Evolutionary conservation across 73 alveolate species (phyloP), one percentile per base, ranked within the genome.

Genomic region (Diophrys appendiculata): DNA sequence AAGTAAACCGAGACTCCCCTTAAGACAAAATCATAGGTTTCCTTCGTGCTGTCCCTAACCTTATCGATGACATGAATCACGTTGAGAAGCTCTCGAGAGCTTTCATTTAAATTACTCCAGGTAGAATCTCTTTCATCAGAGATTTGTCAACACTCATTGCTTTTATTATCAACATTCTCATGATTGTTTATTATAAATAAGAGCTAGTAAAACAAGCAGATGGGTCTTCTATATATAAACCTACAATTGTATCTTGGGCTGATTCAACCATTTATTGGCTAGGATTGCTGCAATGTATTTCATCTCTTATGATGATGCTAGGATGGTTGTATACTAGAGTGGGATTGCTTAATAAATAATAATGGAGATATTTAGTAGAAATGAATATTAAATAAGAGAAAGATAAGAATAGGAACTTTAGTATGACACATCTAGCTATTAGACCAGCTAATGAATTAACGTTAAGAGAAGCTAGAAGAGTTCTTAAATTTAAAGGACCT

Each of bases 51-150:
- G 83, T 92, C n/a, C 95, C 94, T 0, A 93, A 95, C 60, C 85
- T 97, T 14, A 92, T 92, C 73, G 98, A 97, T 77, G 98, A 94
- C 81, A 94, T 97, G 94, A 91, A 94, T 73, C 98, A 95, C 69
- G 98, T 94, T 69, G 95, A 91, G 79, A 77, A 83, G 65, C 87
- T 87, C 3, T 72, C 82, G n/a, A 60, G 84, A 52, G 73, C 76
- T 25, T 33, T 24, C 24, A 65, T 87, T 28, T 29, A 87, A 52
- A 71, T 87, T 31, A 81, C 94, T 13, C 89, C 87, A 14, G 75
- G 52, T 24, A 81, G 88, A 73, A 33, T 87, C 26, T 27, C 68
- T 28, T 74, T 52, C 68, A 67, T 87, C 1, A 87, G 89, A 72
- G 87, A 81, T 75, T 32, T 72, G 31, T 60, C 71, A 14, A 60